Evolutionary conservation across 805 yeast genomes (phyloP), one percentile per base, ranked within the genome.

Genomic region (Pichia cephalocereana): DNA sequence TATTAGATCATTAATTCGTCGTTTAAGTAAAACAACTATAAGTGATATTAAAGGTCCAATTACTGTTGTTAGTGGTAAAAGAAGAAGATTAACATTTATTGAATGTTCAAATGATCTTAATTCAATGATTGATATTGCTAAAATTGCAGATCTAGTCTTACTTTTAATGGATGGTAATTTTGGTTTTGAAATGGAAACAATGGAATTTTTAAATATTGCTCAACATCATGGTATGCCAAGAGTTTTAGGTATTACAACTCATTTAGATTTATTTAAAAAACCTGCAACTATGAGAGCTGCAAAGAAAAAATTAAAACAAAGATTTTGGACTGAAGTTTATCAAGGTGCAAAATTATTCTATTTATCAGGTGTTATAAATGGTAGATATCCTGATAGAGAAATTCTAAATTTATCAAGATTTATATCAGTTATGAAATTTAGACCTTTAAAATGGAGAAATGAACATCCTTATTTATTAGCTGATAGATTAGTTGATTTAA

Each of bases 171-270:
- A 93, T 70, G 98, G 99, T 50, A 93, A 93, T 65, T 93, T 88
- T 64, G 99, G 99, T 8, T 80, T 93, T 51, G 99, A 93, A 71
- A 93, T 93, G 99, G 99, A 93, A 68, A 93, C 99, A 9, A 95
- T 93, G 98, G 99, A 93, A 68, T 93, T 93, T 61, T 73, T 93
- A 54, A 95, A 93, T 61, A 78, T 93, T 55, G 95, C 96, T 4
- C 96, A 93, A 58, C 97, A 91, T 62, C 99, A 93, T 66, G 99
- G 99, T 67, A 93, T 93, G 90, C 99, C 99, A 40, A 79, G 96
- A 57, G 95, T 93, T 18, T 72, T 93, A 41, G 99, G 98, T 55
- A 86, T 93, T 10, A 85, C 96, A 8, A 93, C 99, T 0, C 99
- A 93, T 70, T 74, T 95, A 59, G 99, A 93, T 66, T 74, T 93